Evolutionary conservation across 768 basidiomycete genomes (phyloP), one percentile per base, ranked within the genome.

Genomic region (Leccinum arenicola): DNA sequence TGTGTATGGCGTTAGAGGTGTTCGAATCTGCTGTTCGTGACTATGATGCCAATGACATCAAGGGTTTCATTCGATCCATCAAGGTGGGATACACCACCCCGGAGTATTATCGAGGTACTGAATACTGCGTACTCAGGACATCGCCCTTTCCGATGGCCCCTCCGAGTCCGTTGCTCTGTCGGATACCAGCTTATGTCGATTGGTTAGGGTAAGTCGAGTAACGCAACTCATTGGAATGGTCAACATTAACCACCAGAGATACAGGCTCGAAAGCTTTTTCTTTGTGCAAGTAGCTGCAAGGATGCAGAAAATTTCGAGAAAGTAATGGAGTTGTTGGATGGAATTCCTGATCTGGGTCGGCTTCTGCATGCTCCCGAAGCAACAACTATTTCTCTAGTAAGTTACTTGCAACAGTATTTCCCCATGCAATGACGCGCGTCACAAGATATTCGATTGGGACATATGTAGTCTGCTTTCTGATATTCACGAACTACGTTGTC

Each of bases 391-490:
- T 35, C 17, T 1, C 38, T 66, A 15, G 65, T 63, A 50, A 35
- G 61, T 23, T 19, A 33, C 19, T 27, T 40, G 11, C 35, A 23
- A 27, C 15, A 19, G 17, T 19, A 21, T 45, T 50, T 49, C 17
- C 3, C 9, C 17, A 23, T 31, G 2, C 3, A 47, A n/a, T 63
- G 19, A 66, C 43, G 3, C 15, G 8, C 11, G 17, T 47, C 7
- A 21, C 8, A 50, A 66, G 65, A 31, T 66, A 21, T 63, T 66
- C 6, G 57, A 47, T 27, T 66, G 59, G 64, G 50, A 55, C 27
- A 19, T 63, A 6, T 21, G 35, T 33, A 33, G 35, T 9, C 36
- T 66, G n/a, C 31, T 60, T 10, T 52, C 53, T 27, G 27, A 29
- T 50, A 29, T 50, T 50, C 49, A 50, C 23, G 8, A n/a, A n/a